phyloP scores from a whole-genome alignment of 345 rosid genomes.

The Pugionium dolabratum region DNA sequence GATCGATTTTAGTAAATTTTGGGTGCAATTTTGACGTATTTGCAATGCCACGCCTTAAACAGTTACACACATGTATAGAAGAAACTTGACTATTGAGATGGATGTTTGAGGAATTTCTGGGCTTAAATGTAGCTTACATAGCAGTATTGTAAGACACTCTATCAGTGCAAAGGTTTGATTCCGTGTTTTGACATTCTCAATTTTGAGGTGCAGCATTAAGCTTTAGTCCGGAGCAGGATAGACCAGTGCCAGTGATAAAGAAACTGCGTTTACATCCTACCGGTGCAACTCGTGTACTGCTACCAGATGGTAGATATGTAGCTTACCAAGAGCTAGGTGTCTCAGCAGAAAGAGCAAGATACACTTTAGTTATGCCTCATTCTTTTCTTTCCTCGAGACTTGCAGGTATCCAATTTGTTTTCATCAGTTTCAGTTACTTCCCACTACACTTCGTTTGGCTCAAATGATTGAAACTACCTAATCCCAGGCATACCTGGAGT shows the following conservation, averaged over 20 bases:
- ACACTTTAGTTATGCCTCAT: constrained; percentile 70
- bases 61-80: constrained; percentile 1
- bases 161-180: constrained; percentile 13
- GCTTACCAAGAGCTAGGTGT: constrained; percentile 81
- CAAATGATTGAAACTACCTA: constrained; percentile 15
- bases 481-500: constrained; percentile 76
- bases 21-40: not conserved
- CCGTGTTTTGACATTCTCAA: constrained; percentile 1
- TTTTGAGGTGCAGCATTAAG: constrained; percentile 56
- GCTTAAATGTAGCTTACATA: not conserved
- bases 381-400: constrained; percentile 85
- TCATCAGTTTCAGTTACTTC: constrained; percentile 10
- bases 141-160: not conserved
- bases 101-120: not conserved
- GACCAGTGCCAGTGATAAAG: constrained; percentile 47
- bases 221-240: constrained; percentile 46
- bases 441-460: constrained; percentile 4
- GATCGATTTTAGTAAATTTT: no score
- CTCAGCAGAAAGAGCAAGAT: constrained; percentile 65
- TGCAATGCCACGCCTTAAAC: constrained; percentile 7
- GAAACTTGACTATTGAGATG: not conserved
- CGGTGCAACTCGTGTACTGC: constrained; percentile 59
- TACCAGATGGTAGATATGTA: constrained; percentile 82
- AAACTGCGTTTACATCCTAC: constrained; percentile 69
- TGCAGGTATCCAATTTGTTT: constrained; percentile 48